These are phyloP conservation scores for Paxillus involutus DNA, from an alignment of 768 basidiomycete species.

Conservation along the genomic window DNA sequence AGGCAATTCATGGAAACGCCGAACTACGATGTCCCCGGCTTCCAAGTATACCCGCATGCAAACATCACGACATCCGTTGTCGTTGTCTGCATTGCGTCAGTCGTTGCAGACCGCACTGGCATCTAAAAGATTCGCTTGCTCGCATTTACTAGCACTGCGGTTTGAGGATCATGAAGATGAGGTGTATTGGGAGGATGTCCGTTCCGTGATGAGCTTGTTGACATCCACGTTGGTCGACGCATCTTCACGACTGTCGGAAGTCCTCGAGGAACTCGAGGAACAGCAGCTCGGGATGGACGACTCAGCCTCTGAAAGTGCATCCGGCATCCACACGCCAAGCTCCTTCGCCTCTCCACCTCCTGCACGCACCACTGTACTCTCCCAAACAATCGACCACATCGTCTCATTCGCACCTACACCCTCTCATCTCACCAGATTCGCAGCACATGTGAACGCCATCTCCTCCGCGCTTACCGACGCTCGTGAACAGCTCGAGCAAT, in stretches of 20 bases:
- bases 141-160: constrained; percentile 76
- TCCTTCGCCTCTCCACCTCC: constrained; percentile 19
- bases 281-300: constrained; percentile 48
- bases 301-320: constrained; percentile 33
- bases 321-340: constrained; percentile 13
- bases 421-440: constrained; percentile 66
- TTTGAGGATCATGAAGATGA: constrained; percentile 75
- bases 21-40: constrained; percentile 39
- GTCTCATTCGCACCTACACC: constrained; percentile 75
- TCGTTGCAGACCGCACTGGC: constrained; percentile 66
- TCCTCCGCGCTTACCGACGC: constrained; percentile 70
- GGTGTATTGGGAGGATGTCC: constrained; percentile 83
- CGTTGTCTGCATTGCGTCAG: constrained; percentile 58
- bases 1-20: constrained; percentile 14
- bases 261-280: constrained; percentile 59
- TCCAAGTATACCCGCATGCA: constrained; percentile 67
- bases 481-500: constrained; percentile 61
- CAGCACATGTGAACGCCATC: constrained; percentile 71
- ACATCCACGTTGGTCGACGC: constrained; percentile 69
- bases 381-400: constrained; percentile 10
- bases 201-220: constrained; percentile 69
- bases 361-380: constrained; percentile 13
- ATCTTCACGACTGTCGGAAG: constrained; percentile 58
- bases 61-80: constrained; percentile 62
- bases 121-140: constrained; percentile 74